Percentiles rank a stretch among this genome's conserved stretches.
These are phyloP conservation scores for Penicillium sp. DNA, from an alignment of 2,329 filamentous ascomycete species.

Conservation along the genomic window DNA sequence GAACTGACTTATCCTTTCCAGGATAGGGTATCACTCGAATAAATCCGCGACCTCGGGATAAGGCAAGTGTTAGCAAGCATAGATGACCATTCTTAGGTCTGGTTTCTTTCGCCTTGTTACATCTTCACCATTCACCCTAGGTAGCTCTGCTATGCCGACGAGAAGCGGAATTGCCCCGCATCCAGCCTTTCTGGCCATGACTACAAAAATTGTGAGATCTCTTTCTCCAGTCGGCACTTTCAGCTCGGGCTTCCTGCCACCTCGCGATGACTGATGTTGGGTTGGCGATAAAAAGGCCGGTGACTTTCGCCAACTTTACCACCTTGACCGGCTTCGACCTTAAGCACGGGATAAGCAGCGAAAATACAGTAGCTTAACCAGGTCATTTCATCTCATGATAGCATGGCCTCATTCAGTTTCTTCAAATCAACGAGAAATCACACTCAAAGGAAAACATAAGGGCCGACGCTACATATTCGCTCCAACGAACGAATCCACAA, in stretches of 20 bases:
- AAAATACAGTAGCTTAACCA: neutral
- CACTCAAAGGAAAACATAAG: constrained; percentile 6
- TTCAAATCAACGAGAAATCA: neutral
- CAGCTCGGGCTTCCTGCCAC: neutral
- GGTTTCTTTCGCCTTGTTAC: neutral
- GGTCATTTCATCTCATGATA: neutral
- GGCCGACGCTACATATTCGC: constrained; percentile 31
- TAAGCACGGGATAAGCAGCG: neutral
- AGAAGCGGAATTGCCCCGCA: neutral
- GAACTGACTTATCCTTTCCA: neutral
- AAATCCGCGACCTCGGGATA: neutral
- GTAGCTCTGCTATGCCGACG: neutral
- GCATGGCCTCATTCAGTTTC: no score
- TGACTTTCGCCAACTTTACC: neutral
- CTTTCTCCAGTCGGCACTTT: neutral
- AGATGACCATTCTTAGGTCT: neutral
- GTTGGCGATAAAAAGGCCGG: neutral
- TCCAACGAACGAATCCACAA: constrained; percentile 26
- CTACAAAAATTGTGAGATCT: neutral
- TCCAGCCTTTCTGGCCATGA: no score
- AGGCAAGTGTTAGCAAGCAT: neutral
- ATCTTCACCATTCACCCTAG: neutral
- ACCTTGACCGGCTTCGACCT: neutral
- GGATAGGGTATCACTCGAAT: neutral
- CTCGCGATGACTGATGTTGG: neutral